Base-by-base conservation (phyloP, 2,329 filamentous ascomycete species). In the Diaporthe aspalathi region DNA sequence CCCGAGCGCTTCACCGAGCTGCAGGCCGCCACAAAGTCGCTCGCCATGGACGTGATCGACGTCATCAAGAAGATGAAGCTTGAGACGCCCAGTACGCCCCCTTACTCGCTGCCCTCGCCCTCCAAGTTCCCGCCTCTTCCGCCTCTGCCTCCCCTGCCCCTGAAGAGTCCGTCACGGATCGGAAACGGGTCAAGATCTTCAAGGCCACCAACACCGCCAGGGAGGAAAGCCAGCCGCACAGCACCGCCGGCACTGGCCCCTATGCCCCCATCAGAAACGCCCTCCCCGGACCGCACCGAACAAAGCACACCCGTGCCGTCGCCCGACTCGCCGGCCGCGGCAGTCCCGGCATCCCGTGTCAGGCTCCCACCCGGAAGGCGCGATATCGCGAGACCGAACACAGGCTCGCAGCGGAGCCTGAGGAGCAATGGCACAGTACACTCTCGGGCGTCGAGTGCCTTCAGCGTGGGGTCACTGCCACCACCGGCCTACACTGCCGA, bases 21-120 rank as follows among this genome's bases (percentile, higher is more conserved):
- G 6, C 82, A 84, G 67, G 75, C 80, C 0, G 81, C 82, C 0
- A 81, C 82, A 2, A 83, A 82, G 69, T 72, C 80, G 0, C 80
- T 84, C 56, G 83, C 83, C 27, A 77, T 84, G n/a, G 77, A 81
- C 40, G 76, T 81, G 1, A 73, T 83, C 68, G 81, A 83, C 65
- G 78, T 78, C 14, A 79, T 81, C 38, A 80, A 77, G 67, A 77
- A 81, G 7, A 67, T 82, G 24, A 79, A 77, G 63, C 74, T 81
- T 29, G 78, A 78, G 11, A 49, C 75, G 2, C 54, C 68, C 8
- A 17, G 60, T 4, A 68, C 72, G 6, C 35, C 53, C 27, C 24
- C 45, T 5, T 67, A 71, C 45, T 53, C 73, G 12, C 73, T 74
- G 22, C 17, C 70, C 1, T 35, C 65, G 20, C 56, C 72, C 3